Conservation (phyloP, 2,329 filamentous ascomycete species). For the Didymosphaeria variabile region DNA sequence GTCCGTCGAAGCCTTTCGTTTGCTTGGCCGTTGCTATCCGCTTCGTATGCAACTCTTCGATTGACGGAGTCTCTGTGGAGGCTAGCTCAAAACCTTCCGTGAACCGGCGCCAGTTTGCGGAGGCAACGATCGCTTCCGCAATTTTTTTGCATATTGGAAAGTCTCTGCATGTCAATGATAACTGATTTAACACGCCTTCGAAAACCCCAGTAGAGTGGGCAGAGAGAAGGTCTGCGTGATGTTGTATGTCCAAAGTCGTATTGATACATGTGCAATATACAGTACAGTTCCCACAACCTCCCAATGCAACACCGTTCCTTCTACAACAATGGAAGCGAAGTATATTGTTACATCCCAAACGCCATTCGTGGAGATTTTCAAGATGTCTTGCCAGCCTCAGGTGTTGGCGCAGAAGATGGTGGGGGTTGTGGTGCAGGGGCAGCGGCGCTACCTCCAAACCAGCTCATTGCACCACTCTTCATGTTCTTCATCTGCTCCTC, state of each 20-base stretch:
- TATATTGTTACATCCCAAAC: constrained; percentile 19
- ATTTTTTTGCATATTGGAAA: too few relatives aligned
- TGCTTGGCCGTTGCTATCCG: neutral
- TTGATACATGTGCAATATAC: constrained; percentile 15
- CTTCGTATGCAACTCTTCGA: neutral
- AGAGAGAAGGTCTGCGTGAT: neutral
- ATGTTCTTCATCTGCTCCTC: constrained; percentile 92
- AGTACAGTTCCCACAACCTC: constrained; percentile 9
- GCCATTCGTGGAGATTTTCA: constrained; percentile 1
- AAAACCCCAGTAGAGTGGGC: neutral
- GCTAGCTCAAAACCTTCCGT: too few relatives aligned
- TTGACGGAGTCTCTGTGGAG: too few relatives aligned
- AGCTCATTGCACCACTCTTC: constrained; percentile 64
- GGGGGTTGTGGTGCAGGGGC: constrained; percentile 6
- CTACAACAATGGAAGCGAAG: constrained; percentile 27
- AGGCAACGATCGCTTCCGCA: too few relatives aligned
- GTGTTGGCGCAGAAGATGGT: constrained; percentile 11
- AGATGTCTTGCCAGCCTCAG: constrained; percentile 11
- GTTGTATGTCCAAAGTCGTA: neutral
- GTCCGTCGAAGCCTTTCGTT: neutral
- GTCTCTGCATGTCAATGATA: too few relatives aligned
- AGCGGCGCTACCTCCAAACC: constrained; percentile 25
- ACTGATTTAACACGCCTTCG: too few relatives aligned
- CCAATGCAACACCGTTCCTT: constrained; percentile 17
- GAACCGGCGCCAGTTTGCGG: too few relatives aligned